phyloP scores from a whole-genome alignment of 805 yeast species.

The Maudiozyma pseudohumilis region DNA sequence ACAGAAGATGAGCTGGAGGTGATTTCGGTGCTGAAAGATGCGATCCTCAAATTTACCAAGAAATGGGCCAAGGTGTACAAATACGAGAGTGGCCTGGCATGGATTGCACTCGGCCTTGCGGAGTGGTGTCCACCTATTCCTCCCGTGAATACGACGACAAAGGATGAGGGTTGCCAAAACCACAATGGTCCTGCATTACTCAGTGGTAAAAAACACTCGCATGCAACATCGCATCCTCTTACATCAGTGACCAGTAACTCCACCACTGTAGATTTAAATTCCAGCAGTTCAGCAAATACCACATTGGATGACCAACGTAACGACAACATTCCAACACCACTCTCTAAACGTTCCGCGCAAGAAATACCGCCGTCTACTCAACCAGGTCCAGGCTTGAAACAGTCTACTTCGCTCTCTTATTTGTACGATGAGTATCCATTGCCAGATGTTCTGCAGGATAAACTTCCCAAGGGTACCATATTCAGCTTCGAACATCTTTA shows the following conservation, averaged over 20 bases:
- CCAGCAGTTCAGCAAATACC: not conserved
- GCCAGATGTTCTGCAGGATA: constrained; percentile 14
- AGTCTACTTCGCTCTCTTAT: constrained; percentile 7
- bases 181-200: constrained; percentile 22
- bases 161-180: constrained; percentile 11
- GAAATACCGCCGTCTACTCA: too few relatives aligned
- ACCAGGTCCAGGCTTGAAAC: too few relatives aligned
- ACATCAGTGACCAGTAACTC: not conserved
- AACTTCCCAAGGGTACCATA: constrained; percentile 17
- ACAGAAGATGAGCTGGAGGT: constrained; percentile 26
- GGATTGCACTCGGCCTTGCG: constrained; percentile 82
- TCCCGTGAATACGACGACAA: constrained; percentile 20
- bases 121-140: constrained; percentile 74
- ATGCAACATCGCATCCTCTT: not conserved
- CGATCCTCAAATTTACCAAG: constrained; percentile 52
- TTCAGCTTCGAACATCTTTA: constrained; percentile 58
- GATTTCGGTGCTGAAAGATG: constrained; percentile 45
- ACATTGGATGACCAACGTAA: not conserved
- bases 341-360: not conserved
- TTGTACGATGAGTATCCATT: constrained; percentile 26
- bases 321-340: not conserved
- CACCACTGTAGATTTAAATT: too few relatives aligned
- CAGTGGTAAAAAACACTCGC: constrained; percentile 19
- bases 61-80: constrained; percentile 75
- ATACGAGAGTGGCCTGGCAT: constrained; percentile 73